These are phyloP conservation scores for Thalassiosira livingstoniorum DNA, from an alignment of 352 stramenopile species.

Conservation along the genomic window DNA sequence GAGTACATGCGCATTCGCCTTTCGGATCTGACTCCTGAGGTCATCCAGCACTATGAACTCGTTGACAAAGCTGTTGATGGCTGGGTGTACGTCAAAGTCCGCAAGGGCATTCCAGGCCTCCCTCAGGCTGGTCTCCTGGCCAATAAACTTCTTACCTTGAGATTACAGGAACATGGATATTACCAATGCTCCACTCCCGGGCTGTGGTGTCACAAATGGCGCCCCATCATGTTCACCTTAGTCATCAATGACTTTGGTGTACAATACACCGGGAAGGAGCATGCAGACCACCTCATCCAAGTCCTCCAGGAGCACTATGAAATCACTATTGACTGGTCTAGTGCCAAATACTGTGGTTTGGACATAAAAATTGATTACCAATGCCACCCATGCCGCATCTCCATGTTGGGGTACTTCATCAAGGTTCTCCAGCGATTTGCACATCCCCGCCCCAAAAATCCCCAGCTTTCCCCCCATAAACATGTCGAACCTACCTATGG, in stretches of 20 bases:
- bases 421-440: neutral
- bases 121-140: constrained; percentile 44
- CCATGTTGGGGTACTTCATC: neutral
- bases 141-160: too few relatives aligned
- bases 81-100: constrained; percentile 31
- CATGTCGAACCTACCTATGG: neutral
- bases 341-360: neutral
- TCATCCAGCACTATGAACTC: constrained; percentile 30
- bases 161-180: too few relatives aligned
- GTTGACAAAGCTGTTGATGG: constrained; percentile 15
- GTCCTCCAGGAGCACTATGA: neutral
- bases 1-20: constrained; percentile 39
- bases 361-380: neutral
- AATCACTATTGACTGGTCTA: neutral
- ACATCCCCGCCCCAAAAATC: neutral
- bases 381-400: neutral
- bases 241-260: constrained; percentile 35
- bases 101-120: constrained; percentile 49
- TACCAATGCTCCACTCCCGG: too few relatives aligned
- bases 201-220: constrained; percentile 45
- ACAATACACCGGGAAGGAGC: constrained; percentile 10
- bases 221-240: constrained; percentile 42
- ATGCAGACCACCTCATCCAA: constrained; percentile 43
- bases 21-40: constrained; percentile 14
- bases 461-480: neutral